phyloP scores from a whole-genome alignment of 2,329 filamentous ascomycete genomes.

The Colletotrichum zoysiae region DNA sequence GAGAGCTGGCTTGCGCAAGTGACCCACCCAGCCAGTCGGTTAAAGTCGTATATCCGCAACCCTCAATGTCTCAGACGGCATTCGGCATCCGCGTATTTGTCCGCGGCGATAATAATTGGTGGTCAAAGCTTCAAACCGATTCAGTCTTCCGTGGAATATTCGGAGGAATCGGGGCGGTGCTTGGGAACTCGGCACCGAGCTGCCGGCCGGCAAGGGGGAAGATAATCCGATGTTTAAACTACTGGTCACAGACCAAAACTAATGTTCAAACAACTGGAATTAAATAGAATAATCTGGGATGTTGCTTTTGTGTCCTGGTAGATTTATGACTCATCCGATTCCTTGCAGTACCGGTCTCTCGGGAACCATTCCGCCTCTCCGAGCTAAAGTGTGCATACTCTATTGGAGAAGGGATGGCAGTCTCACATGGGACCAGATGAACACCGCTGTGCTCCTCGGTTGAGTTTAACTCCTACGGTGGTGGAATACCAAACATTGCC shows the following conservation, averaged over 20 bases:
- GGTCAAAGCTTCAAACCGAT: neutral
- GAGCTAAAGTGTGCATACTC: neutral
- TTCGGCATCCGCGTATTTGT: constrained; percentile 8
- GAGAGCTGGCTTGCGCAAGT: constrained; percentile 12
- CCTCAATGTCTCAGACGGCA: neutral
- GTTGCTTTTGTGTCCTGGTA: neutral
- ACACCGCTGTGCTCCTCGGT: constrained; percentile 14
- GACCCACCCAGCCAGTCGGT: neutral
- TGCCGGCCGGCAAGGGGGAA: neutral
- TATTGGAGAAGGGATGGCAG: constrained; percentile 29
- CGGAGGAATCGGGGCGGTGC: constrained; percentile 27
- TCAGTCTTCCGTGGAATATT: constrained; percentile 10
- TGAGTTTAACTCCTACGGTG: neutral
- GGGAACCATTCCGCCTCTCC: neutral
- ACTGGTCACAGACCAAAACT: constrained; percentile 1
- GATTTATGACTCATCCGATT: constrained; percentile 12
- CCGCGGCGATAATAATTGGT: constrained; percentile 11
- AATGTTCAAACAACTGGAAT: neutral
- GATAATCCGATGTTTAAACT: constrained; percentile 6
- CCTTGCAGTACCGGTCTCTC: neutral
- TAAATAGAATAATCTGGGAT: neutral
- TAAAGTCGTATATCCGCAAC: neutral
- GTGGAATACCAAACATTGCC: neutral
- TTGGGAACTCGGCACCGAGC: constrained; percentile 7
- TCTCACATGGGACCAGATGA: constrained; percentile 30